These are phyloP conservation scores for Coleophoma crateriformis DNA, from an alignment of 2,329 filamentous ascomycete species.

Conservation along the genomic window DNA sequence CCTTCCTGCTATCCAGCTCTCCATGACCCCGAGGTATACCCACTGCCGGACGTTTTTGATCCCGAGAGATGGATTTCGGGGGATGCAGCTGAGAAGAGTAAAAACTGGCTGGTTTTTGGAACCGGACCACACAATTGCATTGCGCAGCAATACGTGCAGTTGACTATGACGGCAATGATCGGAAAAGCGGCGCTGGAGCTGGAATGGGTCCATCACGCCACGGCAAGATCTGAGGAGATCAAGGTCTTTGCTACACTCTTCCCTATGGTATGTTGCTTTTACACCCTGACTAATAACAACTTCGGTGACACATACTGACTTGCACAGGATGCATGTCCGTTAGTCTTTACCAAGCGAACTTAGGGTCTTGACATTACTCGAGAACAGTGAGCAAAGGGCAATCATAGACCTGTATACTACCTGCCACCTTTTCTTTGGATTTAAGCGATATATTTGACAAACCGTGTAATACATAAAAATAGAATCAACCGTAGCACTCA, in stretches of 20 bases:
- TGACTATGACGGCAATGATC: slow-evolving; percentile 46
- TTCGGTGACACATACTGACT: slow-evolving; percentile 2
- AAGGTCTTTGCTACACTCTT: slow-evolving; percentile 96
- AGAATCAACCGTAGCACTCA: too few species aligned
- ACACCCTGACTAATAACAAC: not conserved
- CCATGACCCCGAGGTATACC: slow-evolving; percentile 42
- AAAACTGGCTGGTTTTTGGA: slow-evolving; percentile 50
- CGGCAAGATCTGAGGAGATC: slow-evolving; percentile 42
- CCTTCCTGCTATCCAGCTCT: slow-evolving; percentile 46
- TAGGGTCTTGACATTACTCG: too few species aligned
- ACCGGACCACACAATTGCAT: slow-evolving; percentile 45
- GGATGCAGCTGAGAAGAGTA: slow-evolving; percentile 42
- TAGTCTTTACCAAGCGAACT: slow-evolving; percentile 50
- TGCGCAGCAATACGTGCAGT: slow-evolving; percentile 41
- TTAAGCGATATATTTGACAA: too few species aligned
- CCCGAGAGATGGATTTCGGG: slow-evolving; percentile 48
- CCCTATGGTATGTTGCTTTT: slow-evolving; percentile 64
- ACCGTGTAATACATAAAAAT: too few species aligned
- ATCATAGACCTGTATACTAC: too few species aligned
- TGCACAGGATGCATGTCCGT: slow-evolving; percentile 69
- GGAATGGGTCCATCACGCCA: slow-evolving; percentile 45
- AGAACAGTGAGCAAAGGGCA: too few species aligned
- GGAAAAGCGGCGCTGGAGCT: slow-evolving; percentile 44
- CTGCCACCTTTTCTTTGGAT: too few species aligned
- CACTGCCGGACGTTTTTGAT: slow-evolving; percentile 39